Evolutionary conservation across 768 basidiomycete genomes (phyloP).

Genomic region (Pleurotus tuoliensis): DNA sequence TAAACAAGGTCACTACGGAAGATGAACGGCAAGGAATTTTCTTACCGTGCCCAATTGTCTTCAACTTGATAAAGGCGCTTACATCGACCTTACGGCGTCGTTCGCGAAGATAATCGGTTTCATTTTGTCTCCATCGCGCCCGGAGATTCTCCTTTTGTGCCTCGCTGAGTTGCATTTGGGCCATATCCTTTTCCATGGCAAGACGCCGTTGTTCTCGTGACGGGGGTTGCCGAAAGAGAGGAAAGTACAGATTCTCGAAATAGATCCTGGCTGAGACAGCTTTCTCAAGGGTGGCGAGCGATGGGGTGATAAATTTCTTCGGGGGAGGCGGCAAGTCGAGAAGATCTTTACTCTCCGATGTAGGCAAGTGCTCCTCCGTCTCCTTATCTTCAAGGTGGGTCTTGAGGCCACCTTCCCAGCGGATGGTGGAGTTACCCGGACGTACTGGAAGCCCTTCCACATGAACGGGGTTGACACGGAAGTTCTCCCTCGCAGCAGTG

Average conservation of each 20-base stretch:
- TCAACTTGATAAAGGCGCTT: constrained; percentile 82
- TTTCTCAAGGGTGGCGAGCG: constrained; percentile 88
- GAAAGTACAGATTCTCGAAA: constrained; percentile 90
- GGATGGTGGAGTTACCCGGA: constrained; percentile 57
- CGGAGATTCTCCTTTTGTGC: constrained; percentile 69
- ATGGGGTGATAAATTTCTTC: constrained; percentile 70
- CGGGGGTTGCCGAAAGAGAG: constrained; percentile 77
- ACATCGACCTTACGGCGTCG: constrained; percentile 78
- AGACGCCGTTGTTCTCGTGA: constrained; percentile 81
- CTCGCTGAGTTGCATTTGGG: constrained; percentile 63
- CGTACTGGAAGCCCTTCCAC: constrained; percentile 51
- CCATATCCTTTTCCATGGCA: constrained; percentile 88
- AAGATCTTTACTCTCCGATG: constrained; percentile 26
- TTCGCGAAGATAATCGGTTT: constrained; percentile 87
- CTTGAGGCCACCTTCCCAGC: constrained; percentile 56
- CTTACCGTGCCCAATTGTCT: constrained; percentile 92
- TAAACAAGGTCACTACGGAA: constrained; percentile 10
- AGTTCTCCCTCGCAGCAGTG: constrained; percentile 72
- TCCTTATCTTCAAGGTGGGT: constrained; percentile 67
- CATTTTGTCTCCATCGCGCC: constrained; percentile 78
- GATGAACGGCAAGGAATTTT: constrained; percentile 12
- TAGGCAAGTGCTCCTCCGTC: constrained; percentile 42
- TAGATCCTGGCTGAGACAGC: constrained; percentile 90
- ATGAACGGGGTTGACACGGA: constrained; percentile 36
- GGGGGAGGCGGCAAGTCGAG: constrained; percentile 31